Percentiles rank a stretch among this genome's conserved stretches.
Conservation (phyloP, 2,329 filamentous ascomycete species). For the Thielaviopsis punctulata region DNA sequence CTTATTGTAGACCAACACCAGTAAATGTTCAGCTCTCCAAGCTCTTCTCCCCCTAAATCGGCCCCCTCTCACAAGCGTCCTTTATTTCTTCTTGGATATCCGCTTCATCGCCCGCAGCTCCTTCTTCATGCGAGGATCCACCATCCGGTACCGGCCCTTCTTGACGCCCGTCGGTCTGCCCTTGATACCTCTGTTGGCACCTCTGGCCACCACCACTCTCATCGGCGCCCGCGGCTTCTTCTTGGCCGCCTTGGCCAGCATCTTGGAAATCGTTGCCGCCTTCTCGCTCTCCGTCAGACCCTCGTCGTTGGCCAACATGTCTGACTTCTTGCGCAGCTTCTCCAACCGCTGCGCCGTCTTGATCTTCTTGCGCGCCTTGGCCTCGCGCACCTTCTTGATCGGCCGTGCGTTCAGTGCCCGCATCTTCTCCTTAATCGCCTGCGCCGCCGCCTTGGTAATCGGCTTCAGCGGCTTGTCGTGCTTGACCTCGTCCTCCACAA, state of each 20-base stretch:
- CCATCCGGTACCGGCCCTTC: conserved; percentile 95
- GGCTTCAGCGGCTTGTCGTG: conserved; percentile 77
- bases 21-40: conserved; percentile 6
- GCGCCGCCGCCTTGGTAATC: conserved; percentile 77
- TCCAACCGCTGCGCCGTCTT: conserved; percentile 81
- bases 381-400: conserved; percentile 98
- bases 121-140: conserved; percentile 91
- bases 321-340: conserved; percentile 95
- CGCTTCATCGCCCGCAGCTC: conserved; percentile 80
- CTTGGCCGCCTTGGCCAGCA: conserved; percentile 67
- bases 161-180: conserved; percentile 69
- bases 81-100: conserved; percentile 46
- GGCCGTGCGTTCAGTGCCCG: conserved; percentile 86
- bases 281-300: conserved; percentile 94
- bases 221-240: conserved; percentile 74
- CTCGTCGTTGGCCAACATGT: conserved; percentile 73
- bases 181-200: conserved; percentile 67
- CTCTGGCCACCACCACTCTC: conserved; percentile 76
- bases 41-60: conserved; percentile 11
- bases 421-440: conserved; percentile 86
- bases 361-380: conserved; percentile 91
- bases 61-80: neutral
- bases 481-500: conserved; percentile 74
- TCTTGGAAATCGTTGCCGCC: conserved; percentile 60
- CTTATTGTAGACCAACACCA: conserved; percentile 9